A percentile compares a stretch with the other conserved stretches of the same genome.
Evolutionary conservation across 2,329 filamentous ascomycete species (phyloP).

Genomic region (Aspergillus floridensis): DNA sequence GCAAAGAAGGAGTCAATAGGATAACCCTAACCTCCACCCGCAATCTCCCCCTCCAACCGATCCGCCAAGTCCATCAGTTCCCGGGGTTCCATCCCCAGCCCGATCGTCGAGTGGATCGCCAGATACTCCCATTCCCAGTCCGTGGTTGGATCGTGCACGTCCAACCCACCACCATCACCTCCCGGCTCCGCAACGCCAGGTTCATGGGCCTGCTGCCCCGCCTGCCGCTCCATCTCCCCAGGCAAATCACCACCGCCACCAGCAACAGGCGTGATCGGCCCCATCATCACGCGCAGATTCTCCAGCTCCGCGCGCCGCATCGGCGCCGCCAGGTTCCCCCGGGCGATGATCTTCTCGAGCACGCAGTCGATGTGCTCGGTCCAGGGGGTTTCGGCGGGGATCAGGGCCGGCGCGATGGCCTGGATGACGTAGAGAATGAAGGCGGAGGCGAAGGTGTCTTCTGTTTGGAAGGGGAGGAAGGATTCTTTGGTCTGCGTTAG

Average conservation of each 20-base stretch:
- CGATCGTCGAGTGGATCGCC: constrained; percentile 23
- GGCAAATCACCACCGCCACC: not conserved
- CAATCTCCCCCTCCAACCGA: constrained; percentile 17
- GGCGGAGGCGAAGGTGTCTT: constrained; percentile 44
- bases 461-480: constrained; percentile 38
- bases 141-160: constrained; percentile 4
- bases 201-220: not conserved
- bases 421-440: constrained; percentile 41
- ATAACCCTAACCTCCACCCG: too few species aligned
- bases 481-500: too few species aligned
- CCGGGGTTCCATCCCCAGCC: constrained; percentile 18
- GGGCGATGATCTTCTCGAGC: constrained; percentile 39
- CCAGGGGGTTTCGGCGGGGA: constrained; percentile 18
- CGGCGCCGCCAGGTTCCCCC: constrained; percentile 40
- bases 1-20: too few species aligned
- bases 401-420: constrained; percentile 33
- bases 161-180: too few species aligned
- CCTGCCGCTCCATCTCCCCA: too few species aligned
- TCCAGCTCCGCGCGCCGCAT: constrained; percentile 34
- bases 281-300: constrained; percentile 22
- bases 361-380: constrained; percentile 5
- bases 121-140: constrained; percentile 27
- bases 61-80: constrained; percentile 26
- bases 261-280: constrained; percentile 31
- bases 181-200: too few species aligned